Percentiles rank a stretch among this genome's conserved stretches.
These are phyloP conservation scores for Pichiaceae sp. DNA, from an alignment of 1,139 yeast genomes.

Conservation along the genomic window DNA sequence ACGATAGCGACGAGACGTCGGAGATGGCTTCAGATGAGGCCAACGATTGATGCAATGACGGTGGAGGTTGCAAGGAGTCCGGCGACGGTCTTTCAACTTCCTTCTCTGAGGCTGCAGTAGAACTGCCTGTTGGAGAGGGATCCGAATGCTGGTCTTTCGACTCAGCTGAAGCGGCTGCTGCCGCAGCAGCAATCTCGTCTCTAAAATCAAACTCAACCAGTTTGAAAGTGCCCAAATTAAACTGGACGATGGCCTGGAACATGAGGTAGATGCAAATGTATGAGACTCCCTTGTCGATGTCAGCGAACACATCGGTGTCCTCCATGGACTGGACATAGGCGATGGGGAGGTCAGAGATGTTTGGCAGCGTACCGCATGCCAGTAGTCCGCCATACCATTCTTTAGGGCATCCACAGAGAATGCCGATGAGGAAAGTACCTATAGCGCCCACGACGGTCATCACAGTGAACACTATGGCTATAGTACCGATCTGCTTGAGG, in stretches of 20 bases:
- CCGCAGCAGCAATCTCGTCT: not conserved
- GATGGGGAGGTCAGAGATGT: slow-evolving; percentile 79
- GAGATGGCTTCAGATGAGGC: not conserved
- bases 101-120: not conserved
- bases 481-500: slow-evolving; percentile 67
- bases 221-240: slow-evolving; percentile 68
- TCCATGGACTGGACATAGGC: slow-evolving; percentile 81
- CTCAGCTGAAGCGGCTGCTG: not conserved
- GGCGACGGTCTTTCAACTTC: not conserved
- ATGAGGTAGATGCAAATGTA: slow-evolving; percentile 76
- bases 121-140: not conserved
- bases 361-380: slow-evolving; percentile 76
- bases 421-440: slow-evolving; percentile 25
- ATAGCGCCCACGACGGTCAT: slow-evolving; percentile 43
- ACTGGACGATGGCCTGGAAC: slow-evolving; percentile 60
- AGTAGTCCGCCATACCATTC: slow-evolving; percentile 73
- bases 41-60: no score
- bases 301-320: slow-evolving; percentile 49
- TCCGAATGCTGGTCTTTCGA: not conserved
- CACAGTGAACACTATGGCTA: slow-evolving; percentile 56
- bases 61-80: not conserved
- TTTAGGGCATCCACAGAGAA: slow-evolving; percentile 37
- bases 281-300: slow-evolving; percentile 77
- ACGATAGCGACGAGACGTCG: not conserved
- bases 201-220: slow-evolving; percentile 67